Conservation (phyloP, 768 basidiomycete species). For the Cytidiella melzeri region DNA sequence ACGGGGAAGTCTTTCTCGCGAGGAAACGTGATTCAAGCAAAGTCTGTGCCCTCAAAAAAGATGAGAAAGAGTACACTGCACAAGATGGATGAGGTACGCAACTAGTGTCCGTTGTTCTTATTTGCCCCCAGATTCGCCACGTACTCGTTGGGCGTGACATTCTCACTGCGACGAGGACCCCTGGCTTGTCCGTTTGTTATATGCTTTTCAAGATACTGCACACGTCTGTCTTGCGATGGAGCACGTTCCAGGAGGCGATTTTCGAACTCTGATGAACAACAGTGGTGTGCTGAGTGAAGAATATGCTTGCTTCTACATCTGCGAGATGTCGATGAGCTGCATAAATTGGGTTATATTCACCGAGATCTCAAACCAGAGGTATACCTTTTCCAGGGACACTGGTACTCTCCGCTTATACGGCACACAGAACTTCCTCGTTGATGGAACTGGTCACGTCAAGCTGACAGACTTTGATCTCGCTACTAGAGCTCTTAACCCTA, state of each 20-base stretch:
- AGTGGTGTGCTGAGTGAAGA: constrained; percentile 97
- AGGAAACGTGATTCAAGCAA: constrained; percentile 93
- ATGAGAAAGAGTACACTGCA: constrained; percentile 92
- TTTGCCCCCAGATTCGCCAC: constrained; percentile 86
- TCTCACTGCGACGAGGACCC: constrained; percentile 92
- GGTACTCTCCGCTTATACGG: no score
- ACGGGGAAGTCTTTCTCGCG: constrained; percentile 96
- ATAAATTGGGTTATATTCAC: constrained; percentile 97
- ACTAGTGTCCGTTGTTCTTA: neutral
- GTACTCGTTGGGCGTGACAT: constrained; percentile 98
- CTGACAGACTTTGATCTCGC: constrained; percentile 97
- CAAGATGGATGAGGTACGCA: constrained; percentile 98
- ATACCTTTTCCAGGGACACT: no score
- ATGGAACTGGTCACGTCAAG: constrained; percentile 94
- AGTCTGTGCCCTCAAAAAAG: constrained; percentile 95
- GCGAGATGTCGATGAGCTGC: constrained; percentile 96
- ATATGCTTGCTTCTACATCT: constrained; percentile 93
- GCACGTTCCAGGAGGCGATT: constrained; percentile 98
- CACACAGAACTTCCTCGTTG: constrained; percentile 94
- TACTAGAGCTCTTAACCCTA: constrained; percentile 92
- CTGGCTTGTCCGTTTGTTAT: constrained; percentile 91
- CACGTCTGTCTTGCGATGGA: constrained; percentile 98
- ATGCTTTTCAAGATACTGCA: constrained; percentile 92
- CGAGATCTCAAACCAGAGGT: constrained; percentile 98
- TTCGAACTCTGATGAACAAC: constrained; percentile 95